These are phyloP conservation scores for Paraphaeosphaeria sporulosa DNA, from an alignment of 2,329 filamentous ascomycete genomes.

Conservation along the genomic window DNA sequence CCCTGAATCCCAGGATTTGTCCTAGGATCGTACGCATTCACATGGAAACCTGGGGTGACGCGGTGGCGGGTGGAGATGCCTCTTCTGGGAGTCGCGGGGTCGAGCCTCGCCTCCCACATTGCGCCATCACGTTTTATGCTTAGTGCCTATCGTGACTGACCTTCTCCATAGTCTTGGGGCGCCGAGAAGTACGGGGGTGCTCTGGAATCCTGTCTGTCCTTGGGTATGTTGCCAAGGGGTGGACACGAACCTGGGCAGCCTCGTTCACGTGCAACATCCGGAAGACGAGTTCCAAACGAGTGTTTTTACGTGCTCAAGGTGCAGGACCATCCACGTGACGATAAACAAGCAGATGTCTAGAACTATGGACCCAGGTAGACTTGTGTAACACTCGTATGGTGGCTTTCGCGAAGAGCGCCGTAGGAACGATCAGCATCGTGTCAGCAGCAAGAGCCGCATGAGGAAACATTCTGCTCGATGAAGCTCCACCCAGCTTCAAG, in stretches of 20 bases:
- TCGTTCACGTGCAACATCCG: background rate
- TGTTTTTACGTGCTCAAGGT: background rate
- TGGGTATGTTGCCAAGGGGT: background rate
- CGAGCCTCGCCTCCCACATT: background rate
- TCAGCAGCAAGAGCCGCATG: background rate
- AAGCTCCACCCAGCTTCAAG: background rate
- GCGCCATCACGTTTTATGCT: background rate
- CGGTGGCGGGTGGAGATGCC: background rate
- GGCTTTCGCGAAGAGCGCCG: background rate
- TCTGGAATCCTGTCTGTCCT: background rate
- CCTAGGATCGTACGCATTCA: constrained; percentile 3
- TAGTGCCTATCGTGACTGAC: background rate
- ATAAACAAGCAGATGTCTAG: background rate
- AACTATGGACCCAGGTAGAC: background rate
- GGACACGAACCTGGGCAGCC: background rate
- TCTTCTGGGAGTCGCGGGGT: background rate
- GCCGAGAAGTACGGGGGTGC: background rate
- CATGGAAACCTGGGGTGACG: constrained; percentile 1
- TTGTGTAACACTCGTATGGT: background rate
- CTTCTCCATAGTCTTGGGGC: background rate
- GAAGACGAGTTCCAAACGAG: background rate
- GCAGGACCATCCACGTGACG: background rate
- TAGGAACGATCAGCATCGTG: background rate
- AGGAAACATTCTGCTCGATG: background rate
- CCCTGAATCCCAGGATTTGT: background rate